Evolutionary conservation across 2,329 filamentous ascomycete genomes (phyloP).

Genomic region (Truncatella angustata): DNA sequence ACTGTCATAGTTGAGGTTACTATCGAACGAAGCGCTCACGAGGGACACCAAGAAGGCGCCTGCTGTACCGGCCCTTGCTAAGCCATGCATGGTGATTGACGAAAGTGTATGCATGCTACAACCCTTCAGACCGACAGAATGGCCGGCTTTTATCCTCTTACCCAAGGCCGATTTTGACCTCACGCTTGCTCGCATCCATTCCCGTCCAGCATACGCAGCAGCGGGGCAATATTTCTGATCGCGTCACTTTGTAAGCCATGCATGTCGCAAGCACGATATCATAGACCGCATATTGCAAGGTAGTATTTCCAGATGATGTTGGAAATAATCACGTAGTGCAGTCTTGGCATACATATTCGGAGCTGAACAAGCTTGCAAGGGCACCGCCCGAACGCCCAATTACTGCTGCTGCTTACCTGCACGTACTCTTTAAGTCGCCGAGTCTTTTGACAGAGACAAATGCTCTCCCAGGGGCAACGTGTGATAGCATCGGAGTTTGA

Average conservation of each 20-base stretch:
- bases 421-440: not conserved
- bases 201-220: not conserved
- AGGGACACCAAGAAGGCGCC: not conserved
- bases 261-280: not conserved
- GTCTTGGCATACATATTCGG: not conserved
- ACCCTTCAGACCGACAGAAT: not conserved
- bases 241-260: not conserved
- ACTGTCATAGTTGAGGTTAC: slow-evolving; percentile 66
- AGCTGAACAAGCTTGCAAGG: not conserved
- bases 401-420: not conserved
- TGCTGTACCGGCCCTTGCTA: not conserved
- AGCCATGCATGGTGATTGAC: not conserved
- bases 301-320: not conserved
- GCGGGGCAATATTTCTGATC: not conserved
- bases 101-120: not conserved
- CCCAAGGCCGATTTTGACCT: no score
- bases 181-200: not conserved
- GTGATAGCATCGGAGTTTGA: not conserved
- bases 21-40: slow-evolving; percentile 21
- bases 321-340: not conserved
- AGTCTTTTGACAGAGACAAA: not conserved
- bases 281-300: not conserved
- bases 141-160: not conserved
- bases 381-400: not conserved
- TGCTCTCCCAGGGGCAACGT: not conserved